Base-by-base conservation (phyloP, 768 basidiomycete species). In the Tubosaeta sp. region DNA sequence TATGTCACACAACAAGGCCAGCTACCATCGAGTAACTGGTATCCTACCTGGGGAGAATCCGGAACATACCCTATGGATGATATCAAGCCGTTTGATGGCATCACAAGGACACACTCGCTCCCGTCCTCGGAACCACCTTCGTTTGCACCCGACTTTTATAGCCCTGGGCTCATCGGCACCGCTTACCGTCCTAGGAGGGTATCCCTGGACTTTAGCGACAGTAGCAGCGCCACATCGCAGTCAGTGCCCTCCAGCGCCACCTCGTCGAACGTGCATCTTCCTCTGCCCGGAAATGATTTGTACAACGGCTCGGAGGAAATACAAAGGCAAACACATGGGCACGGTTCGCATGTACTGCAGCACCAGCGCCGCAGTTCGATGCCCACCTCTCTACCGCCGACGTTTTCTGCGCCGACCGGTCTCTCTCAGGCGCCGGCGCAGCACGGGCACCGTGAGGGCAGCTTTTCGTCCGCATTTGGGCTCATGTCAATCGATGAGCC, bases 401-500 rank as follows among this genome's bases (percentile, higher is more conserved):
- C 49, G 16, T 59, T 49, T 35, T 22, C 52, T 21, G 18, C 19
- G 4, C 10, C 36, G 2, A 30, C 55, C 1, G 59, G 47, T 10
- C 46, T 35, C 13, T 49, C 55, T 40, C 57, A 59, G 10, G 29
- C 10, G 31, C 14, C 48, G 24, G 25, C 39, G 18, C 59, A 56
- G 18, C 64, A 54, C 18, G 38, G 56, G 14, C 63, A 51, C 0
- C 54, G 51, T 6, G 43, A 77, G 51, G 72, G 69, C 24, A 74
- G 70, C 1, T 78, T 86, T 59, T 79, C 77, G 4, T 77, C 76
- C 21, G 84, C 83, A 1, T 90, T 91, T 62, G 88, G 86, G 8
- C 74, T 85, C 46, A 79, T 91, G 82, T 82, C 81, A 18, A 74
- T 91, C 45, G 87, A 89, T 50, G 88, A 90, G 60, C 80, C 82